These are phyloP conservation scores for Grosmannia huntii DNA, from an alignment of 2,329 filamentous ascomycete genomes.

Conservation along the genomic window DNA sequence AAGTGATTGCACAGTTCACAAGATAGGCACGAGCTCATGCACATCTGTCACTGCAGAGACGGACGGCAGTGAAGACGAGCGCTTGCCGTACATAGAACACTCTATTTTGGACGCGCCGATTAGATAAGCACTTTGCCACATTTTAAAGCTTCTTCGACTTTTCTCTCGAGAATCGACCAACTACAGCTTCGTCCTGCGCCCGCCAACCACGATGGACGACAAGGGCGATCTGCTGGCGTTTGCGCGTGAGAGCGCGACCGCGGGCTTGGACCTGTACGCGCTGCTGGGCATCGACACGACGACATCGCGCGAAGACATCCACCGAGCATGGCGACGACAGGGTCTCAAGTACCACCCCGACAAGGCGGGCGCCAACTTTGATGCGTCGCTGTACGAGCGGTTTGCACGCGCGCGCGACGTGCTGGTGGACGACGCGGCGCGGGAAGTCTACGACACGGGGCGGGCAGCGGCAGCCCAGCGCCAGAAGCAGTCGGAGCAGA, in stretches of 20 bases:
- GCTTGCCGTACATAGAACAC: no score
- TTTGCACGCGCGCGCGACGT: constrained; percentile 81
- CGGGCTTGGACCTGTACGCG: constrained; percentile 63
- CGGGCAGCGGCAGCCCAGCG: constrained; percentile 59
- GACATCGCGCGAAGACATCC: constrained; percentile 58
- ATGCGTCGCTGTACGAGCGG: constrained; percentile 71
- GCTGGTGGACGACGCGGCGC: constrained; percentile 56
- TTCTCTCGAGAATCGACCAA: neutral
- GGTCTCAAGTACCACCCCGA: constrained; percentile 82
- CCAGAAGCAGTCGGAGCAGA: constrained; percentile 56
- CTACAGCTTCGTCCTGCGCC: neutral
- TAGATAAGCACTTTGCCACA: no score
- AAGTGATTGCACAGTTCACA: no score
- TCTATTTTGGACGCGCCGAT: no score
- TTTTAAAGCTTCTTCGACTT: neutral
- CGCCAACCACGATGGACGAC: constrained; percentile 14
- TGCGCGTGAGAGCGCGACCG: constrained; percentile 45
- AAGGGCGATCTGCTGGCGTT: constrained; percentile 36
- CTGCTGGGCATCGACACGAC: constrained; percentile 56
- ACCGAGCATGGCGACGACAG: constrained; percentile 71
- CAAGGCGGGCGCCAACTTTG: constrained; percentile 65
- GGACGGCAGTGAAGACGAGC: no score
- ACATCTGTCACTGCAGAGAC: neutral
- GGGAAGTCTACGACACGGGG: constrained; percentile 65
- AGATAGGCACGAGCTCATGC: neutral